phyloP scores from a whole-genome alignment of 1,139 yeast species.

The Wickerhamomyces sp. region DNA sequence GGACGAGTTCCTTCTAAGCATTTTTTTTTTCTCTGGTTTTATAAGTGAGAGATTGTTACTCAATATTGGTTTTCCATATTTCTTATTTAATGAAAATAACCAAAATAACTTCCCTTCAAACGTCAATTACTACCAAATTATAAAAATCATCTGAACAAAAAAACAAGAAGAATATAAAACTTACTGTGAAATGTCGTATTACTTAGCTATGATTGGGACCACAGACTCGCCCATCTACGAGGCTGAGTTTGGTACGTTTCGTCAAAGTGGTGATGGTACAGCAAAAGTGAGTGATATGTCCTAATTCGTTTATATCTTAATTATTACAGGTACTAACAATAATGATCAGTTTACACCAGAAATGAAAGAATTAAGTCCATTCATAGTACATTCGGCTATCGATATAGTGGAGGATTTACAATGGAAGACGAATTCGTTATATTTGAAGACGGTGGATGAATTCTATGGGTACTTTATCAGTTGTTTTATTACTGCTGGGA shows the following conservation, averaged over 20 bases:
- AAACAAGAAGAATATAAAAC: neutral
- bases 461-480: constrained; percentile 79
- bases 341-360: constrained; percentile 48
- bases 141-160: neutral
- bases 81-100: too few species aligned
- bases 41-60: neutral
- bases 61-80: neutral
- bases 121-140: too few species aligned
- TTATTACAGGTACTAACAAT: too few species aligned
- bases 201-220: constrained; percentile 84
- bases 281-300: constrained; percentile 29
- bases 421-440: constrained; percentile 58
- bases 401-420: constrained; percentile 88
- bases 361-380: constrained; percentile 78
- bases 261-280: constrained; percentile 57
- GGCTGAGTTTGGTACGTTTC: constrained; percentile 76
- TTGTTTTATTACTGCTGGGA: constrained; percentile 86
- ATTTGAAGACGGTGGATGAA: constrained; percentile 76
- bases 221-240: constrained; percentile 85
- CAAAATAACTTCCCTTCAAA: too few species aligned
- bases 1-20: neutral
- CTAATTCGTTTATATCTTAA: too few species aligned
- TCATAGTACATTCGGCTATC: constrained; percentile 79
- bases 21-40: neutral
- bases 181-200: constrained; percentile 59